These are phyloP conservation scores for Venturia aucupariae DNA, from an alignment of 2,329 filamentous ascomycete genomes.

Conservation along the genomic window DNA sequence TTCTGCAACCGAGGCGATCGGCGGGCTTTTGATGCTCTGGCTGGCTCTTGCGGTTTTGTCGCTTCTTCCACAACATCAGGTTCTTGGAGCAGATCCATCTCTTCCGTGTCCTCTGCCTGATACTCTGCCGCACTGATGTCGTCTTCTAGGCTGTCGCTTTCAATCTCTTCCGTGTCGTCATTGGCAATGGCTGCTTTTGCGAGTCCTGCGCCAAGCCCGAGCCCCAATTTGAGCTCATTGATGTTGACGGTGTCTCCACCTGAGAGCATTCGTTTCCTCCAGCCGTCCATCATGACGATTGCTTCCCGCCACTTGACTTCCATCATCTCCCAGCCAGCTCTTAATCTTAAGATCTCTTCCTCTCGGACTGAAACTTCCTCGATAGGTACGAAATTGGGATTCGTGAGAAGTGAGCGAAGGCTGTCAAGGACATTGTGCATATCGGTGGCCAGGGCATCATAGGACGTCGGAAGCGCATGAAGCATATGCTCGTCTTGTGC, in stretches of 20 bases:
- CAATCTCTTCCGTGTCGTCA: background rate
- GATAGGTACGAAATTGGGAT: conserved; percentile 90
- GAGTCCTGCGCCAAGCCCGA: conserved; percentile 44
- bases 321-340: conserved; percentile 88
- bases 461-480: conserved; percentile 45
- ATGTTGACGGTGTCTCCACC: conserved; percentile 60
- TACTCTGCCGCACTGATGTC: background rate
- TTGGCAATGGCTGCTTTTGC: background rate
- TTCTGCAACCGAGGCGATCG: conserved; percentile 16
- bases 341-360: conserved; percentile 75
- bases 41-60: background rate
- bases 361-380: conserved; percentile 92
- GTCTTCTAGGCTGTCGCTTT: conserved; percentile 4
- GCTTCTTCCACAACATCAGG: conserved; percentile 10
- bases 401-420: conserved; percentile 75
- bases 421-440: conserved; percentile 72
- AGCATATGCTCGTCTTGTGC: conserved; percentile 24
- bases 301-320: conserved; percentile 85
- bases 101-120: conserved; percentile 3
- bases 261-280: conserved; percentile 71
- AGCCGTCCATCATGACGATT: conserved; percentile 81
- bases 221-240: conserved; percentile 52
- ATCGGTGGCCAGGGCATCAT: conserved; percentile 61
- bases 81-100: background rate
- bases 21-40: conserved; percentile 26